These are phyloP conservation scores for Astrothelium macrocarpum DNA, from an alignment of 495 filamentous ascomycete species.

Conservation along the genomic window DNA sequence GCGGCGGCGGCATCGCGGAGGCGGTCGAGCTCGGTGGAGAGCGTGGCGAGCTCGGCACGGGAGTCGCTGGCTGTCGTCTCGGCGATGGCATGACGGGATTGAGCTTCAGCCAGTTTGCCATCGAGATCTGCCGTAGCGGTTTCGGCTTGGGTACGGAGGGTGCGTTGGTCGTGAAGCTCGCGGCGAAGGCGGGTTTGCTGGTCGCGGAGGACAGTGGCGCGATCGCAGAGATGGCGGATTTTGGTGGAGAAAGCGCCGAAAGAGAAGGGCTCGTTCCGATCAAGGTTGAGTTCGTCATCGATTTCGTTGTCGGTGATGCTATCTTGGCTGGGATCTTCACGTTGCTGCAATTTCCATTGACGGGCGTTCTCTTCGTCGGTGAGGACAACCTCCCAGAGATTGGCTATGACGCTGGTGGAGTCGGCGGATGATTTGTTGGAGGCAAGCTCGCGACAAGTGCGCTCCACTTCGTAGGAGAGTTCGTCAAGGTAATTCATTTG, in stretches of 20 bases:
- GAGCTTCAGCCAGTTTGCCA: constrained; percentile 26
- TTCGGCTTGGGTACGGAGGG: constrained; percentile 64
- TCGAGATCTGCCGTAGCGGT: constrained; percentile 43
- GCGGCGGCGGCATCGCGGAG: constrained; percentile 10
- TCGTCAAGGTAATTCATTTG: constrained; percentile 27
- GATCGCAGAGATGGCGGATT: constrained; percentile 63
- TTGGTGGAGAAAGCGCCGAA: constrained; percentile 60
- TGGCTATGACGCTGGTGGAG: constrained; percentile 37
- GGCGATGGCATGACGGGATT: constrained; percentile 29
- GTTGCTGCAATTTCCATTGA: constrained; percentile 42
- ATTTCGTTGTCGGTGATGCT: constrained; percentile 35
- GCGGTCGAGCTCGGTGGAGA: constrained; percentile 16
- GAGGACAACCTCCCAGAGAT: constrained; percentile 65
- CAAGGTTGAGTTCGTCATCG: constrained; percentile 22
- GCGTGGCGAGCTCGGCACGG: constrained; percentile 14
- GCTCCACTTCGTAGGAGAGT: constrained; percentile 19
- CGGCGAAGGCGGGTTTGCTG: constrained; percentile 76
- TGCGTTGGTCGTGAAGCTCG: constrained; percentile 86
- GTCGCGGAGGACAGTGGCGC: constrained; percentile 56
- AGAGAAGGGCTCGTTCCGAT: constrained; percentile 50
- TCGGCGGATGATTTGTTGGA: constrained; percentile 15
- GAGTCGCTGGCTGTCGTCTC: constrained; percentile 23
- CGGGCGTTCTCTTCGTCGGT: constrained; percentile 51
- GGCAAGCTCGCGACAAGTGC: constrained; percentile 9
- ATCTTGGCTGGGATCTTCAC: constrained; percentile 39